A percentile compares a stretch with the other conserved stretches of the same genome.
These are phyloP conservation scores for Rasamsonia emersonii DNA, from an alignment of 2,329 filamentous ascomycete species.

Conservation along the genomic window DNA sequence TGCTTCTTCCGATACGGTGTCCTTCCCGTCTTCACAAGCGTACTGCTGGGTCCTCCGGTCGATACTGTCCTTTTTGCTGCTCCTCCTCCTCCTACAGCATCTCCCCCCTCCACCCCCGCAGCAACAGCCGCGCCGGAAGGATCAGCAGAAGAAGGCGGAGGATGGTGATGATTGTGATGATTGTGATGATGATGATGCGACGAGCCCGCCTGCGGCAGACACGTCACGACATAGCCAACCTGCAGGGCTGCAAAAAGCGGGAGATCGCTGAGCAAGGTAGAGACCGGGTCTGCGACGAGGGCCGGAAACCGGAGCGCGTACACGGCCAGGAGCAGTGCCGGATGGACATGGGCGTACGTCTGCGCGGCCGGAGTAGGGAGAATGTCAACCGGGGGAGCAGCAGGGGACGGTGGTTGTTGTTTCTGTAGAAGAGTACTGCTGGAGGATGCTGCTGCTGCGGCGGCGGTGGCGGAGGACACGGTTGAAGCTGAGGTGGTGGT, in stretches of 20 bases:
- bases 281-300: slow-evolving; percentile 62
- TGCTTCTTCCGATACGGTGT: slow-evolving; percentile 2
- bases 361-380: slow-evolving; percentile 41
- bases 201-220: slow-evolving; percentile 46
- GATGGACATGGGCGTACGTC: slow-evolving; percentile 58
- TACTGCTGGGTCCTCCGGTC: no score
- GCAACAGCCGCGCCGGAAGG: slow-evolving; percentile 6
- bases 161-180: not conserved
- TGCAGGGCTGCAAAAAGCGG: slow-evolving; percentile 59
- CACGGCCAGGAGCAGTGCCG: slow-evolving; percentile 55
- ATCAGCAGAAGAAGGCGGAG: not conserved
- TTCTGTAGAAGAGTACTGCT: no score
- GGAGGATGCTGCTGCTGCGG: not conserved
- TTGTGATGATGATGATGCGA: slow-evolving; percentile 14
- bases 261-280: slow-evolving; percentile 53
- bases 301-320: slow-evolving; percentile 56
- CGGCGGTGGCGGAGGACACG: not conserved
- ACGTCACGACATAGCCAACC: slow-evolving; percentile 48
- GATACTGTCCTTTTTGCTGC: no score
- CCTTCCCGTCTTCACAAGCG: no score
- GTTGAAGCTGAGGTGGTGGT: no score
- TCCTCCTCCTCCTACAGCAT: slow-evolving; percentile 1
- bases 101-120: slow-evolving; percentile 13
- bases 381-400: slow-evolving; percentile 37
- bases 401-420: slow-evolving; percentile 6